Evolutionary conservation across 2,329 filamentous ascomycete genomes (phyloP), one percentile per base, ranked within the genome.

Genomic region (Plectosphaerella cucumerina): DNA sequence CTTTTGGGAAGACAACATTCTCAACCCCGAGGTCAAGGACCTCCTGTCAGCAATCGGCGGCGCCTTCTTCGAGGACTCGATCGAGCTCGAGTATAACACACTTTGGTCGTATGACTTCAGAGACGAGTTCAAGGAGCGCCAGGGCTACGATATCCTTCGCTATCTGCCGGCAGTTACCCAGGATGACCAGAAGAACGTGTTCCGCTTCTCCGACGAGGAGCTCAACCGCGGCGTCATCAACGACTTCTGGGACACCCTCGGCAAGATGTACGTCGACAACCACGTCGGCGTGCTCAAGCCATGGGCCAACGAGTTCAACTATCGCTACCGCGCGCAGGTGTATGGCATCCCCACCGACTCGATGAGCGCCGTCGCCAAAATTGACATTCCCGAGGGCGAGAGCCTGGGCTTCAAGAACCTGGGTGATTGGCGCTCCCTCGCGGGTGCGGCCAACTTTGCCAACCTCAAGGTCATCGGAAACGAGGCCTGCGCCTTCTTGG

Each of bases 1-100:
- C 31, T 53, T 44, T 41, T 53, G 48, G 48, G 49, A 53, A 22
- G 26, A 50, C 15, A 51, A 45, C 39, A 50, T 53, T 21, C 41
- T 53, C 17, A 48, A 17, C 1, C 49, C 52, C 8, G 42, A 48
- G 21, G 18, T 51, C 21, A 53, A 51, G 20, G 20, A 35, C n/a
- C 17, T 48, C 6, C 45, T 53, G 12, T 44, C 50, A 6, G 18
- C 45, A 5, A 53, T 53, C 18, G 49, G 49, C 5, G 52, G 52
- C 15, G 49, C 52, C 23, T 53, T 45, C 49, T 53, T 53, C 31
- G 52, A 53, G 52, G 52, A 53, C 34, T 53, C 52, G 17, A 50
- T 53, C 39, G 52, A 53, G 34, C 49, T 53, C 26, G 49, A 51
- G 39, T 50, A 51, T 45, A 51, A 41, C 37, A 53, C 52, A 4